Percentiles rank a stretch among this genome's conserved stretches.
phyloP scores from a whole-genome alignment of 73 alveolate genomes.

The Tetrahymena thermophila region DNA sequence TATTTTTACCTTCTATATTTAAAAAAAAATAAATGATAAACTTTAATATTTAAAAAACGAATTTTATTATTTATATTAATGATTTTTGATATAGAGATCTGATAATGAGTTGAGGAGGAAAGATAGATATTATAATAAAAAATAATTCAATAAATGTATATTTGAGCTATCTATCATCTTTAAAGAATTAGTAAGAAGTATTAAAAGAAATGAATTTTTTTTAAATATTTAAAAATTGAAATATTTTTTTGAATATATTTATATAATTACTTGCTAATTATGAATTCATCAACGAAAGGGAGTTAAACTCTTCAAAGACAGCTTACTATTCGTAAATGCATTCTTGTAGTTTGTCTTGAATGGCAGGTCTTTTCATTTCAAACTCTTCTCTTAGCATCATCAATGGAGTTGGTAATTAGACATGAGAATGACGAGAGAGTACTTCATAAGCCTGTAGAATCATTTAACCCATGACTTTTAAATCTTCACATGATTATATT shows the following conservation, averaged over 20 bases:
- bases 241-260: neutral
- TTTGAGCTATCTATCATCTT: too few species aligned
- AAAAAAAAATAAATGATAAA: too few species aligned
- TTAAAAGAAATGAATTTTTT: too few species aligned
- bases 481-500: neutral
- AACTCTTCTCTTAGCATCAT: neutral
- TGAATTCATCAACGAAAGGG: neutral
- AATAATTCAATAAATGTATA: too few species aligned
- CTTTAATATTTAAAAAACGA: too few species aligned
- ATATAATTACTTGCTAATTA: neutral
- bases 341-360: neutral
- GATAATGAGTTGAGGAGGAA: too few species aligned
- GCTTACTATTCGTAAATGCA: neutral
- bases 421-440: conserved; percentile 1
- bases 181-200: too few species aligned
- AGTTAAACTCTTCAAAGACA: neutral
- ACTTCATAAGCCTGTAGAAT: neutral
- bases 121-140: too few species aligned
- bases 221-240: neutral
- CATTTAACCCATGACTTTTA: neutral
- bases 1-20: neutral
- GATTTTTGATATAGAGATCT: too few species aligned
- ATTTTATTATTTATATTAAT: too few species aligned
- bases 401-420: neutral
- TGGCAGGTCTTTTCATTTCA: neutral